Percentiles rank a stretch among this genome's conserved stretches.
Evolutionary conservation across 176 grass and related monocot genomes (phyloP).

Genomic region (Carex scoparia): DNA sequence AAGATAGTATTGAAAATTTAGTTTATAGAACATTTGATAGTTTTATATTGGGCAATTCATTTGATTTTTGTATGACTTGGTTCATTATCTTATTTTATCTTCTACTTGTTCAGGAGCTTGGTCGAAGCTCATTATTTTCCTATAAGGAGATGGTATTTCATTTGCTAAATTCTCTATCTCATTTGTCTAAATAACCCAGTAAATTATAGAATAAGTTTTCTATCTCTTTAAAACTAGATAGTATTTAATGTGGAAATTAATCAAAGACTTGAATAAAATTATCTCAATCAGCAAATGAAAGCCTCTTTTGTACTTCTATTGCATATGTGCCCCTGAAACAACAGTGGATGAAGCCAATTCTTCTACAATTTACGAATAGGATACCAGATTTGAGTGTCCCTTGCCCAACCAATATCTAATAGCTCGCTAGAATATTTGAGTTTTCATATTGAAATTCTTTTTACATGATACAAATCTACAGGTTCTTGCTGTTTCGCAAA

Average conservation of each 20-base stretch:
- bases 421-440: background rate
- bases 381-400: background rate
- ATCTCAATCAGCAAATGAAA: background rate
- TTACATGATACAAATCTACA: constrained; percentile 21
- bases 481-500: constrained; percentile 44
- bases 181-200: background rate
- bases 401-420: background rate
- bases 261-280: background rate
- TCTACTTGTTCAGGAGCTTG: constrained; percentile 43
- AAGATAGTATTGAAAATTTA: background rate
- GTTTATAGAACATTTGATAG: background rate
- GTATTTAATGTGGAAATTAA: background rate
- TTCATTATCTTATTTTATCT: constrained; percentile 16
- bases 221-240: background rate
- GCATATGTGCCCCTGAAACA: background rate
- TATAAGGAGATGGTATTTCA: constrained; percentile 81
- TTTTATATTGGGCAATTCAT: background rate
- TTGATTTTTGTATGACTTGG: background rate
- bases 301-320: background rate
- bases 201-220: background rate
- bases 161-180: background rate
- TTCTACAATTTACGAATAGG: background rate
- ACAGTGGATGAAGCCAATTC: background rate
- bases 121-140: constrained; percentile 38
- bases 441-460: background rate